Evolutionary conservation across 129 eudicot genomes (phyloP).

Genomic region (Oenanthe sinensis): DNA sequence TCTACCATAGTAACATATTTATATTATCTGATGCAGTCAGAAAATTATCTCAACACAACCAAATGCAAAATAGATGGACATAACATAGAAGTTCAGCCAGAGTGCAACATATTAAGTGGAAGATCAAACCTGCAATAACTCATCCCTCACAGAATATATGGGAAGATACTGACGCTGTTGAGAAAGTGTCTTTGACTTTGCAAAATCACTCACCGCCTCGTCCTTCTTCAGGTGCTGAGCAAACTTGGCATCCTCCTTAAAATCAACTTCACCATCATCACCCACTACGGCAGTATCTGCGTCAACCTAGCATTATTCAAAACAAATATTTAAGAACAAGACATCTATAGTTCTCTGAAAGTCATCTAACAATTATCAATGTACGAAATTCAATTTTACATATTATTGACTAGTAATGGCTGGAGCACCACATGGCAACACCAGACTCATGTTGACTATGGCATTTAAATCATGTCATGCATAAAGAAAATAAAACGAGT

Average conservation of each 20-base stretch:
- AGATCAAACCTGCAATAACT: slow-evolving; percentile 44
- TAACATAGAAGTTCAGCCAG: neutral
- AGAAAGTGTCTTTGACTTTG: slow-evolving; percentile 48
- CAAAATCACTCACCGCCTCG: slow-evolving; percentile 67
- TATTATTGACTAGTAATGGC: neutral
- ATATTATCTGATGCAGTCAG: neutral
- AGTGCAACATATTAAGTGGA: neutral
- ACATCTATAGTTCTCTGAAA: neutral
- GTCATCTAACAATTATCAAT: neutral
- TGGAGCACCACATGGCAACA: neutral
- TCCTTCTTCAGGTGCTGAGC: slow-evolving; percentile 49
- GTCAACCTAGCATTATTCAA: slow-evolving; percentile 35
- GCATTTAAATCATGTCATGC: neutral
- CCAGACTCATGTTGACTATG: neutral
- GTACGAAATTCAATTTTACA: neutral
- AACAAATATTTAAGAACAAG: slow-evolving; percentile 3
- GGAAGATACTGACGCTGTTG: slow-evolving; percentile 71
- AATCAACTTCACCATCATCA: slow-evolving; percentile 73
- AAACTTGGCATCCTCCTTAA: slow-evolving; percentile 68
- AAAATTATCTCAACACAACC: neutral
- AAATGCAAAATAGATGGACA: neutral
- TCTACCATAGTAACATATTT: neutral
- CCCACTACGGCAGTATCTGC: slow-evolving; percentile 70
- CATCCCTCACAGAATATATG: slow-evolving; percentile 58
- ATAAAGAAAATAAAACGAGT: neutral